Base-by-base conservation (phyloP, 2,329 filamentous ascomycete genomes). In the Penicillium sp. region DNA sequence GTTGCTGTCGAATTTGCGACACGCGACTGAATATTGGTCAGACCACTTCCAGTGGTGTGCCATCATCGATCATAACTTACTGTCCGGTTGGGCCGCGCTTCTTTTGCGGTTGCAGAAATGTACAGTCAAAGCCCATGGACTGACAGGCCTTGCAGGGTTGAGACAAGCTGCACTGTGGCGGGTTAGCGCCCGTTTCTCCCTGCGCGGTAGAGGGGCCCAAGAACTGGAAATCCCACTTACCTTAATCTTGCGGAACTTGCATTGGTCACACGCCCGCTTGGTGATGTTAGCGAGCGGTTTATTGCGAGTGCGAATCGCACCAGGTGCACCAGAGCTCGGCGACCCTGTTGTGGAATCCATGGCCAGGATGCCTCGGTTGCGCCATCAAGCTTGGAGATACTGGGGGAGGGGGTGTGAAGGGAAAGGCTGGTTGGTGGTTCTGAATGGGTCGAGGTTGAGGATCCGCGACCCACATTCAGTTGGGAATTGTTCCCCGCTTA, bases 251-350 rank as follows among this genome's bases (percentile, higher is more conserved):
- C 70, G 69, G 33, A 74, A 65, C 55, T 74, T 76, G 69, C 75
- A 78, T 53, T 76, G 73, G 57, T 78, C 75, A 58, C 75, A 78
- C 1, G 75, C 75, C n/a, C 75, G 61, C 57, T 70, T 71, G 11
- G 69, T 69, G 48, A 70, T 68, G 31, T 60, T 29, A 27, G 60
- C 51, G 24, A 56, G 51, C 19, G 61, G 48, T 55, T 67, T 70
- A 49, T 60, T 67, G 55, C 65, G 65, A 3, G 67, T 60, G 46
- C 68, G 68, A 43, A 69, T 68, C 19, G 67, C 52, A 3, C 63
- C 59, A 10, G 64, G 52, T 24, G 60, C 22, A 49, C 37, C 47
- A 14, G 52, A 50, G 21, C 61, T 56, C 27, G 66, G 52, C 43
- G 66, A 62, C 56, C 59, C 58, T 53, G 62, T 66, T 41, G 60